phyloP scores from a whole-genome alignment of 1,139 yeast genomes.

The Candida tetrigidarum region DNA sequence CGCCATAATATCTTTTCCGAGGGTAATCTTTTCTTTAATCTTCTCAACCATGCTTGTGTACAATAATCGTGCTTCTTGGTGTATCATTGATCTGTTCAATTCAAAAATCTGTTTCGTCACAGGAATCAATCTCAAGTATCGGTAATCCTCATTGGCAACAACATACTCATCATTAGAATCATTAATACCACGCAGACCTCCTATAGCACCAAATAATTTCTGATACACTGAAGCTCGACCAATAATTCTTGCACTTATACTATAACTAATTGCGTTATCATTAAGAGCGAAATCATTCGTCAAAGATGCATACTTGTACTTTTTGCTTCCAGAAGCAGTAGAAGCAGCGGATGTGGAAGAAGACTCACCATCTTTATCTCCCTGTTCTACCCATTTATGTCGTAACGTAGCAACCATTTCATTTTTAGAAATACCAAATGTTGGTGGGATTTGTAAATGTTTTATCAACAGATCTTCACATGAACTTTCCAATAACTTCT shows the following conservation, averaged over 20 bases:
- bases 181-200: constrained; percentile 17
- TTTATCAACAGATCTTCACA: constrained; percentile 41
- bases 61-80: constrained; percentile 36
- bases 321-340: too few species aligned
- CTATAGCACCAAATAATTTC: constrained; percentile 19
- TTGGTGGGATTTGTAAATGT: constrained; percentile 43
- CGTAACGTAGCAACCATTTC: constrained; percentile 32
- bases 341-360: too few species aligned
- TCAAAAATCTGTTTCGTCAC: constrained; percentile 29
- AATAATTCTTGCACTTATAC: constrained; percentile 41
- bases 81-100: constrained; percentile 34
- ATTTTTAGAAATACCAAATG: constrained; percentile 34
- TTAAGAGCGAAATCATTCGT: constrained; percentile 37
- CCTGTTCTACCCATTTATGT: constrained; percentile 29
- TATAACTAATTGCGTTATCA: constrained; percentile 38
- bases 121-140: constrained; percentile 31
- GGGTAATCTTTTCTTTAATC: constrained; percentile 30
- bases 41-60: constrained; percentile 30
- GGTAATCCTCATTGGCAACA: constrained; percentile 38
- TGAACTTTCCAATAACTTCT: constrained; percentile 37
- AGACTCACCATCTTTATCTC: constrained; percentile 13
- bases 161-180: constrained; percentile 37
- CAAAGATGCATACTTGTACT: constrained; percentile 25
- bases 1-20: constrained; percentile 24
- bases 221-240: constrained; percentile 38